Base-by-base conservation (phyloP, 2,329 filamentous ascomycete genomes). In the Stachybotrys chlorohalonatus region DNA sequence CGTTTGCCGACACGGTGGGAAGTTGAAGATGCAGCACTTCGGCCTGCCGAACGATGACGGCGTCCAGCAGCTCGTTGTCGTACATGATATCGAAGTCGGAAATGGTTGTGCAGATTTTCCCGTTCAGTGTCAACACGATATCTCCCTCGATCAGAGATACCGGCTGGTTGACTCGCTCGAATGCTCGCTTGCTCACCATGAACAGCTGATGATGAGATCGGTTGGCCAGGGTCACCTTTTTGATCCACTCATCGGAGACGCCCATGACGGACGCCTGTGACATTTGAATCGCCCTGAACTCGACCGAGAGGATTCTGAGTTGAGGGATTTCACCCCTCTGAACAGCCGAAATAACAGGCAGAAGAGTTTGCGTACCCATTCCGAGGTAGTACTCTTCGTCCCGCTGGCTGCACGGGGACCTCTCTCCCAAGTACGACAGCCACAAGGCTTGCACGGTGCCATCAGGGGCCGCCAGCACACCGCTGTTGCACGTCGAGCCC, bases 341-440 rank as follows among this genome's bases (percentile, higher is more conserved):
- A 58, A 99, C 90, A 68, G 95, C 85, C 17, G 86, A 82, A 47
- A 96, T 80, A n/a, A 99, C 88, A 1, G 93, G 91, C 1, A 96
- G 80, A 11, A 99, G 77, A 15, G 90, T 91, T 5, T 92, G 90
- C 1, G 92, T 95, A 15, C 90, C 88, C 53, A 97, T 81, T 52
- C 94, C 94, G 6, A 99, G 85, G 66, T 97, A 93, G 65, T 99
- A 99, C 70, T 99, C 94, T 60, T 95, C 89, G 63, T 99, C 94
- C 60, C 95, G 89, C 62, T 90, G 85, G 55, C 83, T 87, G 65
- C 85, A 85, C 1, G 84, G 79, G 6, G 83, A 87, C 39, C 93
- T 86, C 72, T 99, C 94, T 51, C 94, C 94, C 1, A 99, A 84
- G 68, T 99, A 99, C 7, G 92, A 96, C 53, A 99, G 78, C 95